Conservation (phyloP, 1,139 yeast genomes). For the Magnusiomyces tetraspermus region DNA sequence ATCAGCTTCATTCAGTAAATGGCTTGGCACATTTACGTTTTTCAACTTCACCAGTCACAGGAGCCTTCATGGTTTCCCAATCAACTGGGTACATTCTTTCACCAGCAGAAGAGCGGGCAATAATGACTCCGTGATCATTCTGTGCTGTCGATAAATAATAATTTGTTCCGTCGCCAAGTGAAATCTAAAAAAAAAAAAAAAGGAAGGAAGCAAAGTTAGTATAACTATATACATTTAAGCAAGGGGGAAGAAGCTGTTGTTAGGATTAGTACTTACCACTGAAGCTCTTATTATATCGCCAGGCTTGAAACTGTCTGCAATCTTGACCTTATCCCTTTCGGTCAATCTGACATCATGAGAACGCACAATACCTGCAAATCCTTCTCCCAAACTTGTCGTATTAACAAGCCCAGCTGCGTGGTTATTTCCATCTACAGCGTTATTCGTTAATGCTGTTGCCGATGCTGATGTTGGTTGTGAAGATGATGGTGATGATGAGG, state of each 20-base stretch:
- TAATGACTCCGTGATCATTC: slow-evolving; percentile 87
- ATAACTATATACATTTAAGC: too few species aligned
- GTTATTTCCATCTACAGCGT: too few species aligned
- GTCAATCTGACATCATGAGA: slow-evolving; percentile 85
- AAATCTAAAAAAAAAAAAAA: slow-evolving; percentile 38
- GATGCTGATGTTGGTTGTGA: not conserved
- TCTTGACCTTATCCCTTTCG: slow-evolving; percentile 77
- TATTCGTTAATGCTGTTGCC: not conserved
- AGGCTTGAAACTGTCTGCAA: slow-evolving; percentile 72
- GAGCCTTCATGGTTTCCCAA: slow-evolving; percentile 91
- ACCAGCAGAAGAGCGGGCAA: slow-evolving; percentile 67
- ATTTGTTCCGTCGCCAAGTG: slow-evolving; percentile 88
- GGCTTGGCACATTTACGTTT: slow-evolving; percentile 91
- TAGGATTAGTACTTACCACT: slow-evolving; percentile 24
- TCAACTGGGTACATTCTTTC: slow-evolving; percentile 81
- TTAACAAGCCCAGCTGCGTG: slow-evolving; percentile 26
- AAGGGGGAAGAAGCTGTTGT: too few species aligned
- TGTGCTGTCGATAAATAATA: slow-evolving; percentile 84
- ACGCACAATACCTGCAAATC: slow-evolving; percentile 80
- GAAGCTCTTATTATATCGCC: slow-evolving; percentile 86
- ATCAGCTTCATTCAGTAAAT: slow-evolving; percentile 34
- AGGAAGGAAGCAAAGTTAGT: too few species aligned
- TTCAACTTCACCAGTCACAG: slow-evolving; percentile 64
- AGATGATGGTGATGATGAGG: not conserved
- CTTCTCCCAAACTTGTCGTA: slow-evolving; percentile 73